A percentile compares a stretch with the other conserved stretches of the same genome.
phyloP scores from a whole-genome alignment of 148 eudicot species.

The Drosera capensis region DNA sequence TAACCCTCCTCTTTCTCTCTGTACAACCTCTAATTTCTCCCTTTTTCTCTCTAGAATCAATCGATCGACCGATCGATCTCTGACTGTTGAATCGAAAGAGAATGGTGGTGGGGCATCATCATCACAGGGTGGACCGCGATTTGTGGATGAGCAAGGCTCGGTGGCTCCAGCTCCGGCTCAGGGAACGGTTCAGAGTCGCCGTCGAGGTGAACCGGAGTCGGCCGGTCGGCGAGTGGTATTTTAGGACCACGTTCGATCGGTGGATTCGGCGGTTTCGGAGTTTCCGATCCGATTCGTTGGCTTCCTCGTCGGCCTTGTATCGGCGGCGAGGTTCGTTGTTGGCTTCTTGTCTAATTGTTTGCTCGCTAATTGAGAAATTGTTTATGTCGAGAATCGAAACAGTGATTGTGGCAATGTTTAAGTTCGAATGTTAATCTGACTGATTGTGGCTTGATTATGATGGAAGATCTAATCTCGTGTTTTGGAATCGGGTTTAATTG shows the following conservation, averaged over 20 bases:
- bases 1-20: too few species aligned
- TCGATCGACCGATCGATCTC: too few species aligned
- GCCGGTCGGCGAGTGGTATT: conserved; percentile 20
- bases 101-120: conserved; percentile 21
- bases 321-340: conserved; percentile 44
- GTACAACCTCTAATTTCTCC: too few species aligned
- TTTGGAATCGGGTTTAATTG: too few species aligned
- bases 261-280: conserved; percentile 36
- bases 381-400: neutral
- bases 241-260: conserved; percentile 27
- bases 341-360: neutral
- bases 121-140: conserved; percentile 27
- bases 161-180: conserved; percentile 31
- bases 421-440: too few species aligned
- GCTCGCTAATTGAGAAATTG: too few species aligned
- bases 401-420: too few species aligned
- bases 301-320: conserved; percentile 48
- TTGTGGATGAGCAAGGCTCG: conserved; percentile 28
- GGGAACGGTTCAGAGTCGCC: conserved; percentile 39
- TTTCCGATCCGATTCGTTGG: conserved; percentile 38
- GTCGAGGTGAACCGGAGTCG: conserved; percentile 36
- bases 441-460: too few species aligned
- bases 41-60: too few species aligned
- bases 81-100: neutral
- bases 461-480: too few species aligned